Percentiles rank a stretch among this genome's conserved stretches.
Evolutionary conservation across 352 stramenopile genomes (phyloP).

Genomic region (Halophytophthora batemanensis): DNA sequence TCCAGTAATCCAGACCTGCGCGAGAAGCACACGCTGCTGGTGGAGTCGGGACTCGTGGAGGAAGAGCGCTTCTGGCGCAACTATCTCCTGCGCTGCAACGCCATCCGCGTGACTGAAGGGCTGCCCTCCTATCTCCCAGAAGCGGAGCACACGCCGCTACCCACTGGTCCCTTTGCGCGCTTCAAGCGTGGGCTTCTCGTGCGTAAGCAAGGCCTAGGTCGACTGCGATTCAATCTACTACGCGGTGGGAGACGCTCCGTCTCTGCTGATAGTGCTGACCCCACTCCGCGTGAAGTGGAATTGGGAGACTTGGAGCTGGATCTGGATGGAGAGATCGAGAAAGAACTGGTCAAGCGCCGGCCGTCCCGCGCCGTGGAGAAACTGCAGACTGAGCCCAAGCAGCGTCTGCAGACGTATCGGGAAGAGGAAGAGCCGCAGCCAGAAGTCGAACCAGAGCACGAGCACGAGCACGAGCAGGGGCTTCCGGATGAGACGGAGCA

Average conservation of each 20-base stretch:
- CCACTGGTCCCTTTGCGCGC: constrained; percentile 37
- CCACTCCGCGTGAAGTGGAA: constrained; percentile 25
- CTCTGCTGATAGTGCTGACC: constrained; percentile 31
- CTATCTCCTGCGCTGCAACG: constrained; percentile 70
- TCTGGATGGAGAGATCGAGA: constrained; percentile 71
- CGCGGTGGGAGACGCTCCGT: constrained; percentile 10
- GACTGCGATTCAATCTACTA: constrained; percentile 33
- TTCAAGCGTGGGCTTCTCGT: constrained; percentile 47
- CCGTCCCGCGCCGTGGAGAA: constrained; percentile 43
- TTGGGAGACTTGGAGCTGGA: constrained; percentile 62
- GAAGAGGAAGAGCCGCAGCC: too few relatives aligned
- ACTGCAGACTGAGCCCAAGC: not conserved
- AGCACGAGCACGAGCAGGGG: too few relatives aligned
- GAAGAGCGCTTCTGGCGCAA: constrained; percentile 70
- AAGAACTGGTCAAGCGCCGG: constrained; percentile 52
- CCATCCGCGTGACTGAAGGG: constrained; percentile 30
- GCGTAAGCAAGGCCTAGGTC: constrained; percentile 36
- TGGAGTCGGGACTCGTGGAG: constrained; percentile 36
- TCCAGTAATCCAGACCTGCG: constrained; percentile 56
- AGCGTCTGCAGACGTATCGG: too few relatives aligned
- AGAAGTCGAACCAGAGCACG: too few relatives aligned
- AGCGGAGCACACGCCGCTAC: constrained; percentile 15
- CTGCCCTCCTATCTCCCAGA: constrained; percentile 54
- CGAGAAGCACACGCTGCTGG: constrained; percentile 49
- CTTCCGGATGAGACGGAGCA: too few relatives aligned